Evolutionary conservation across 129 eudicot genomes (phyloP).

Genomic region (Arctium minus): DNA sequence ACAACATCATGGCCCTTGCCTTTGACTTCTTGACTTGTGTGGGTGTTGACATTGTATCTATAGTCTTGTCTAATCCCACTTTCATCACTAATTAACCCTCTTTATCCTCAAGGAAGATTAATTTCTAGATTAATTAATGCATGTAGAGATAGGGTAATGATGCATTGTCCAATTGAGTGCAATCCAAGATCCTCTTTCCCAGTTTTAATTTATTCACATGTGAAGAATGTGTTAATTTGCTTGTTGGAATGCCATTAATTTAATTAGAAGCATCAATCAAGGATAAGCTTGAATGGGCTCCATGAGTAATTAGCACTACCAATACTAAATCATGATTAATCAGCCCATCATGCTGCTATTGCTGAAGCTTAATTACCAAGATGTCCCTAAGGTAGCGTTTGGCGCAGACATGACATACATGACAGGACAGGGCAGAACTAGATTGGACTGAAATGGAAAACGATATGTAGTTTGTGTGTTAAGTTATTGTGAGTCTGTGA

Average conservation of each 20-base stretch:
- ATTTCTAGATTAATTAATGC: not conserved
- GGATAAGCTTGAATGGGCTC: not conserved
- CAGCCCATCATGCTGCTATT: not conserved
- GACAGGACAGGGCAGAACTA: too few relatives aligned
- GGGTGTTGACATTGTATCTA: constrained; percentile 21
- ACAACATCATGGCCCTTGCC: constrained; percentile 18
- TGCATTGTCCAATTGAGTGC: not conserved
- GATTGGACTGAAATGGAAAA: too few relatives aligned
- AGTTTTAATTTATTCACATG: not conserved
- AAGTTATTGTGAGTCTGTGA: not conserved
- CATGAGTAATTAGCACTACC: not conserved
- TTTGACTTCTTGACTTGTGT: constrained; percentile 25
- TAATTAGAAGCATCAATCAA: not conserved
- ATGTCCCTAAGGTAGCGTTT: not conserved
- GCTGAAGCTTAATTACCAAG: not conserved
- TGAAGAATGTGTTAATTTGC: not conserved
- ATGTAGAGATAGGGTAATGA: constrained; percentile 22
- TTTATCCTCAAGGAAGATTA: constrained; percentile 9
- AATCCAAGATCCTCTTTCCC: not conserved
- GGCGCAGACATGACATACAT: too few relatives aligned
- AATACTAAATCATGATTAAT: not conserved
- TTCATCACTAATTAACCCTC: not conserved
- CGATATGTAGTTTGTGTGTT: not conserved
- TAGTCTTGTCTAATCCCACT: constrained; percentile 7
- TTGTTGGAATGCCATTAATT: not conserved